phyloP scores from a whole-genome alignment of 805 yeast genomes.

The Cyberlindnera maclurae region DNA sequence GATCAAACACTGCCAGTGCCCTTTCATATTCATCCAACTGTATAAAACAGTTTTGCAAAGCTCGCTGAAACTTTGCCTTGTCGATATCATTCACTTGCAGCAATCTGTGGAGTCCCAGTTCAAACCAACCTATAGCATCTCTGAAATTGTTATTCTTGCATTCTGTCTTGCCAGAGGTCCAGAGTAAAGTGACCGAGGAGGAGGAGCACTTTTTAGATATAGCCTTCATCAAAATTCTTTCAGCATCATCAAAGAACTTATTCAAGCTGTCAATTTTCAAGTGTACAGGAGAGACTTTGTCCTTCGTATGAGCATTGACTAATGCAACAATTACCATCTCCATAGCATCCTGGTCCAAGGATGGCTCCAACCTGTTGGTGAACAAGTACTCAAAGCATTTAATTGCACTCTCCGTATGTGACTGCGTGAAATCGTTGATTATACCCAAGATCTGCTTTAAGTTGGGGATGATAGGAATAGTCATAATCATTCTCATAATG shows the following conservation, averaged over 20 bases:
- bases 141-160: conserved; percentile 19
- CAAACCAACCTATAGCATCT: conserved; percentile 23
- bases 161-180: conserved; percentile 31
- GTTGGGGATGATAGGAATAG: conserved; percentile 20
- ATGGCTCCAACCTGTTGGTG: conserved; percentile 25
- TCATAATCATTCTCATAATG: conserved; percentile 31
- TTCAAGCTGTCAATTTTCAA: conserved; percentile 18
- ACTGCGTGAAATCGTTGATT: conserved; percentile 23
- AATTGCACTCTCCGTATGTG: conserved; percentile 23
- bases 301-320: conserved; percentile 23
- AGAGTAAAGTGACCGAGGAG: conserved; percentile 29
- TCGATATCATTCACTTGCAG: conserved; percentile 24
- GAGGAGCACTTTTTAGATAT: conserved; percentile 26
- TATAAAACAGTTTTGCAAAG: conserved; percentile 26
- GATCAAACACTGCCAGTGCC: conserved; percentile 18
- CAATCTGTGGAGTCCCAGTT: conserved; percentile 21
- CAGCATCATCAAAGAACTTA: conserved; percentile 22
- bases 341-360: conserved; percentile 16
- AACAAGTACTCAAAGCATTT: conserved; percentile 30
- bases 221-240: conserved; percentile 21
- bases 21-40: conserved; percentile 16
- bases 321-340: conserved; percentile 23
- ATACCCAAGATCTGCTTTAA: conserved; percentile 22
- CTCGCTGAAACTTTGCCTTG: conserved; percentile 31
- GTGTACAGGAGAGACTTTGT: conserved; percentile 20